Evolutionary conservation across 148 eudicot species (phyloP).

Genomic region (Gaultheria prostrata): DNA sequence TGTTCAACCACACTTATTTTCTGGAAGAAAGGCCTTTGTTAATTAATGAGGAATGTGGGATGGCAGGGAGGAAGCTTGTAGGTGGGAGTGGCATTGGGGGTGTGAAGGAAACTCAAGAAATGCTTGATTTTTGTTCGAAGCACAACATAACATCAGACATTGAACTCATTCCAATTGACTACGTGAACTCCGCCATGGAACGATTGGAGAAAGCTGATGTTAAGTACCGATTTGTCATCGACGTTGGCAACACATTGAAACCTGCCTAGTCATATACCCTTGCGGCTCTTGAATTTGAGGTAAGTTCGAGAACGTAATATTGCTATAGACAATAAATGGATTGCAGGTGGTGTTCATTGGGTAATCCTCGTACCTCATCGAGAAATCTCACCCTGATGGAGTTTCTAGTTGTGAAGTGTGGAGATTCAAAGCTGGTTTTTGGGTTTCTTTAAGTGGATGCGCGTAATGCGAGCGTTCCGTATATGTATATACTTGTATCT

Average conservation of each 20-base stretch:
- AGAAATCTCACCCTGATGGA: no score
- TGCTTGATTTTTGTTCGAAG: neutral
- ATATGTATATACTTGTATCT: no score
- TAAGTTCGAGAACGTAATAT: no score
- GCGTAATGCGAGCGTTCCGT: no score
- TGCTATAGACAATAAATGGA: no score
- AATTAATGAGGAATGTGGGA: neutral
- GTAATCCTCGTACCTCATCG: no score
- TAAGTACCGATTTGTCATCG: neutral
- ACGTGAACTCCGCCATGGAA: conserved; percentile 7
- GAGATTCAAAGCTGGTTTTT: no score
- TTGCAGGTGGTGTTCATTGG: no score
- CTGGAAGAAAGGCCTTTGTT: no score
- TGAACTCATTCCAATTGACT: neutral
- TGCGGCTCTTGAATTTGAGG: neutral
- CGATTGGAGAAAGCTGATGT: neutral
- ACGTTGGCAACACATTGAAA: conserved; percentile 1
- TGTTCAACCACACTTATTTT: no score
- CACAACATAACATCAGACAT: neutral
- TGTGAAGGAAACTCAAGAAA: neutral
- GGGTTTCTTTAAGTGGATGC: no score
- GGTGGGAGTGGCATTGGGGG: neutral
- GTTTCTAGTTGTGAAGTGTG: no score
- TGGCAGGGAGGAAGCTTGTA: neutral
- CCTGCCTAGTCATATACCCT: neutral